These are phyloP conservation scores for Cystobasidium sp. DNA, from an alignment of 1,284 basidiomycete species.

Conservation along the genomic window DNA sequence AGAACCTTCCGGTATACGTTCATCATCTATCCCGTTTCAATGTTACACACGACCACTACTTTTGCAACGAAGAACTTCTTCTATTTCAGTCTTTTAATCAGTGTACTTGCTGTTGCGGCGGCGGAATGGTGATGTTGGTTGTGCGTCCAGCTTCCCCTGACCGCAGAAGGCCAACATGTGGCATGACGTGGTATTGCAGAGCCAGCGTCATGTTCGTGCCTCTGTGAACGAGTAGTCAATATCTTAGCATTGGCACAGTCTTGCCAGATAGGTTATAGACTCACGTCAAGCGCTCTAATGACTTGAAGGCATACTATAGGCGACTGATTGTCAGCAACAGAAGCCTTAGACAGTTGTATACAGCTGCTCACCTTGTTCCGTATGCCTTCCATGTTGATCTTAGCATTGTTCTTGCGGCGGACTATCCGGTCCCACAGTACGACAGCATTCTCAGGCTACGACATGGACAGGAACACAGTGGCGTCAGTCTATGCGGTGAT, in stretches of 20 bases:
- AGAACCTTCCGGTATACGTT: background rate
- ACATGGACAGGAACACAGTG: conserved; percentile 24
- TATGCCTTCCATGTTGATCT: conserved; percentile 65
- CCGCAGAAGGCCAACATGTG: conserved; percentile 76
- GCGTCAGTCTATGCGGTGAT: background rate
- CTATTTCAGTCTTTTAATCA: background rate
- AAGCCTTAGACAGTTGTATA: background rate
- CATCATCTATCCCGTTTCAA: background rate
- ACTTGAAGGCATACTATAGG: conserved; percentile 71
- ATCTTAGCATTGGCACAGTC: too few species aligned
- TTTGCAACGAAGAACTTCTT: background rate
- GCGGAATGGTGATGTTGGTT: conserved; percentile 33
- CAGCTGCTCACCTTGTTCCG: conserved; percentile 66
- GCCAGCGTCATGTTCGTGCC: conserved; percentile 70
- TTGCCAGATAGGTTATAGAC: too few species aligned
- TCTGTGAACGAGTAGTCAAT: too few species aligned
- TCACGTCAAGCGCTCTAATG: conserved; percentile 75
- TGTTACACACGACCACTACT: background rate
- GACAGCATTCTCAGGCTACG: conserved; percentile 75
- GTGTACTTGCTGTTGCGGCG: conserved; percentile 22
- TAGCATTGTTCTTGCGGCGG: conserved; percentile 72
- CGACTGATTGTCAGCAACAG: background rate
- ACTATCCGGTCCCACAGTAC: conserved; percentile 92
- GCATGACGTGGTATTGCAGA: conserved; percentile 88
- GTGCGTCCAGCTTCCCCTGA: conserved; percentile 44